These are phyloP conservation scores for Acaromyces ingoldii DNA, from an alignment of 1,284 basidiomycete genomes.

Conservation along the genomic window DNA sequence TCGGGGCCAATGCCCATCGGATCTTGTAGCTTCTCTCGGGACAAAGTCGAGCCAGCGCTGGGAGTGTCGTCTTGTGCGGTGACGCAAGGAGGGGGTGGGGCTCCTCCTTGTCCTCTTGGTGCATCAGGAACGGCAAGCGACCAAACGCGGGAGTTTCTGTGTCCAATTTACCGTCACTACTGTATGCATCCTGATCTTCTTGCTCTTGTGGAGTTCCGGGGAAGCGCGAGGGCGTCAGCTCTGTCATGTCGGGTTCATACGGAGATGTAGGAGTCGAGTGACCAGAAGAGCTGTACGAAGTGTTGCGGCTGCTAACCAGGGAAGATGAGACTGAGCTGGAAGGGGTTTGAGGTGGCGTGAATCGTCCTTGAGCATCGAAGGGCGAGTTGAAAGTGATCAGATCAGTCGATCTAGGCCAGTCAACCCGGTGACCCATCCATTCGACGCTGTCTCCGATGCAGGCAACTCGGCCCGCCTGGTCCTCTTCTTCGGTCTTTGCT, in stretches of 20 bases:
- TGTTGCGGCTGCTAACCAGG: not conserved
- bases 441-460: slow-evolving; percentile 46
- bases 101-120: not conserved
- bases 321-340: not conserved
- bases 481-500: slow-evolving; percentile 43
- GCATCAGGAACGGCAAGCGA: too few species aligned
- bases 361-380: not conserved
- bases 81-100: slow-evolving; percentile 3
- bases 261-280: not conserved
- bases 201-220: not conserved
- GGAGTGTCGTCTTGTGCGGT: slow-evolving; percentile 1
- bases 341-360: not conserved
- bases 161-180: too few species aligned
- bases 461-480: slow-evolving; percentile 36
- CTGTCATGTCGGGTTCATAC: not conserved
- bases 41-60: slow-evolving; percentile 3
- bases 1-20: slow-evolving; percentile 12
- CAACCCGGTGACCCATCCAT: slow-evolving; percentile 40
- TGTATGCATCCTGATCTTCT: too few species aligned
- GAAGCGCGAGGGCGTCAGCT: not conserved
- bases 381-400: too few species aligned
- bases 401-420: too few species aligned
- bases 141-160: too few species aligned
- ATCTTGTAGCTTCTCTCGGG: slow-evolving; percentile 10
- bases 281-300: not conserved